phyloP scores from a whole-genome alignment of 371 early-diverging fungal genomes.

The Rozella allomycis region DNA sequence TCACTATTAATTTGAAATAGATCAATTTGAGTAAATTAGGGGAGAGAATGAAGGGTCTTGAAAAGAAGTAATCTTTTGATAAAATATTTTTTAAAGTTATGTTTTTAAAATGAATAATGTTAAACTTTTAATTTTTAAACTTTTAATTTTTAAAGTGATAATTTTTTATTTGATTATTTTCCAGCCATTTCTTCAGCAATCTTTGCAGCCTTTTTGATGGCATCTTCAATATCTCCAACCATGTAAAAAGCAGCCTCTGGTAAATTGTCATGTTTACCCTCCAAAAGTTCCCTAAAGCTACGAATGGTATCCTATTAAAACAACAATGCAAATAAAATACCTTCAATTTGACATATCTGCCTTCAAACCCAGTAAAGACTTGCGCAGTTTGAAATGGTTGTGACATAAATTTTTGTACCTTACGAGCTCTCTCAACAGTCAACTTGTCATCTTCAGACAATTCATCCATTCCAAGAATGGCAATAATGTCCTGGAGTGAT shows the following conservation, averaged over 20 bases:
- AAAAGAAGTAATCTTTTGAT: no score
- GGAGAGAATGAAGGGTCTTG: no score
- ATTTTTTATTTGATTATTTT: no score
- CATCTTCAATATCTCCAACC: conserved; percentile 91
- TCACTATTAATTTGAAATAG: no score
- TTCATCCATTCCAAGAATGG: conserved; percentile 93
- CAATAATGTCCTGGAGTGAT: conserved; percentile 93
- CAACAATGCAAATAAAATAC: conserved; percentile 4
- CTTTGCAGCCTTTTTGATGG: conserved; percentile 72
- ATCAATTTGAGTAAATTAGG: no score
- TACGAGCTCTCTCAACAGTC: conserved; percentile 66
- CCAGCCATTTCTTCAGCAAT: conserved; percentile 44
- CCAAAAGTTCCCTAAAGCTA: conserved; percentile 85
- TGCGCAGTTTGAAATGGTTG: conserved; percentile 93
- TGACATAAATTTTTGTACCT: conserved; percentile 87
- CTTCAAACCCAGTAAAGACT: conserved; percentile 93
- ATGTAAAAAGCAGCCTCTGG: conserved; percentile 93
- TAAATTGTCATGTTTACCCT: conserved; percentile 80
- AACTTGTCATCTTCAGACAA: conserved; percentile 94
- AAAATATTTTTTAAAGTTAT: no score
- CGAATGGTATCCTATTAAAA: conserved; percentile 63
- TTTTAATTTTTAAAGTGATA: no score
- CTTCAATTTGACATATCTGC: conserved; percentile 71
- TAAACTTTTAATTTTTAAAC: no score
- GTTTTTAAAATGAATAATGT: no score